Evolutionary conservation across 441 rosid genomes (phyloP).

Genomic region (Arabidopsis hybrid): DNA sequence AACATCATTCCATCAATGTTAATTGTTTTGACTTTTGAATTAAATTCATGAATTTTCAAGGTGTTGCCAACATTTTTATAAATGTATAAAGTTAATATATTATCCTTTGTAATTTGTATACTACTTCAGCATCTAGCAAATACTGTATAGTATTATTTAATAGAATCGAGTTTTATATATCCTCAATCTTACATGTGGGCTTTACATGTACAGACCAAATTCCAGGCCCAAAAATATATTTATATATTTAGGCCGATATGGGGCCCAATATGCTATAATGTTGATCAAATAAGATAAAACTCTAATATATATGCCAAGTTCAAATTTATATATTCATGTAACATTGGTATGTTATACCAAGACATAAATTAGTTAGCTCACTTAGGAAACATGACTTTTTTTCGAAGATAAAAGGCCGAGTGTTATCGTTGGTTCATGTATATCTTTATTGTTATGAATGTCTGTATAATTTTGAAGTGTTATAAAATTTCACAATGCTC

Average conservation of each 20-base stretch:
- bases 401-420: neutral
- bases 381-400: neutral
- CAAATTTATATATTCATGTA: neutral
- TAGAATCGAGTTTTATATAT: neutral
- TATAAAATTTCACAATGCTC: too few relatives aligned
- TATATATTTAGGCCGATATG: neutral
- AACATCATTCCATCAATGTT: neutral
- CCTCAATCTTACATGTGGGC: slow-evolving; percentile 7
- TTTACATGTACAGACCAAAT: neutral
- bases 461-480: neutral
- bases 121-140: too few relatives aligned
- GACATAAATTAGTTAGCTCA: neutral
- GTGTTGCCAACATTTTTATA: neutral
- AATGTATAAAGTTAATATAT: too few relatives aligned
- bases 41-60: neutral
- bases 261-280: slow-evolving; percentile 7
- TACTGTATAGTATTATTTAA: neutral
- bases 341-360: neutral
- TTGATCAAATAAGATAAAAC: neutral
- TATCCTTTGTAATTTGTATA: too few relatives aligned
- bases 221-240: neutral
- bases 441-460: neutral
- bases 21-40: neutral
- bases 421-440: neutral
- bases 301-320: neutral